Base-by-base conservation (phyloP, 2,329 filamentous ascomycete genomes). In the Paecilomyces variotii region DNA sequence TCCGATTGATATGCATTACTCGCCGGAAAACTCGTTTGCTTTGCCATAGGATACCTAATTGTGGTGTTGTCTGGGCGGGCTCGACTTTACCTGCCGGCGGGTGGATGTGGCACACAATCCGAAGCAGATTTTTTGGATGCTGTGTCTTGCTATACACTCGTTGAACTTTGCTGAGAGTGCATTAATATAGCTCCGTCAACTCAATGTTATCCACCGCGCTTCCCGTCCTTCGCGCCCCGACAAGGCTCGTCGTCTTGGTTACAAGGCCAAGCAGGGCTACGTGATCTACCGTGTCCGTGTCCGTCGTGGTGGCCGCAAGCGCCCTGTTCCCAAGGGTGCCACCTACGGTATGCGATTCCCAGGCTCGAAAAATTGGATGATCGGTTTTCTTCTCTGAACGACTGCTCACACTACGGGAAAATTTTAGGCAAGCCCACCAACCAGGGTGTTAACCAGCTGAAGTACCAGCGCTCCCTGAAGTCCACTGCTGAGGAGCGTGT, bases 181-280 rank as follows among this genome's bases (percentile, higher is more conserved):
- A 94, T 94, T 82, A 94, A 93, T 92, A 93, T 94, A 97, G 93
- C 91, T 96, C 81, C 92, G 93, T 85, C 93, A 97, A 86, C 85
- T 97, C 84, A 96, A 97, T 84, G 92, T 97, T 81, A 94, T 97
- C 84, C 94, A 99, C 88, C 93, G 94, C 80, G 94, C 94, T 78
- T 95, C 91, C 75, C 92, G 93, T 75, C 94, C 94, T 72, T 96
- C 92, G 75, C 94, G 94, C 80, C 94, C 94, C 77, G 95, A 99
- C 85, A 99, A 99, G 90, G 94, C 95, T 78, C 94, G 94, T 83
- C 94, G 95, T 81, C 90, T 99, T 73, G 94, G 94, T 75, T 99
- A 99, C 91, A 99, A 99, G 90, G 94, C 95, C 85, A 99, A 99
- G 91, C 94, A 99, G 85, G 94, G 94, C 81, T 99, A 97, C 86